Base-by-base conservation (phyloP, 805 yeast species). In the Saturnispora gosingensis region DNA sequence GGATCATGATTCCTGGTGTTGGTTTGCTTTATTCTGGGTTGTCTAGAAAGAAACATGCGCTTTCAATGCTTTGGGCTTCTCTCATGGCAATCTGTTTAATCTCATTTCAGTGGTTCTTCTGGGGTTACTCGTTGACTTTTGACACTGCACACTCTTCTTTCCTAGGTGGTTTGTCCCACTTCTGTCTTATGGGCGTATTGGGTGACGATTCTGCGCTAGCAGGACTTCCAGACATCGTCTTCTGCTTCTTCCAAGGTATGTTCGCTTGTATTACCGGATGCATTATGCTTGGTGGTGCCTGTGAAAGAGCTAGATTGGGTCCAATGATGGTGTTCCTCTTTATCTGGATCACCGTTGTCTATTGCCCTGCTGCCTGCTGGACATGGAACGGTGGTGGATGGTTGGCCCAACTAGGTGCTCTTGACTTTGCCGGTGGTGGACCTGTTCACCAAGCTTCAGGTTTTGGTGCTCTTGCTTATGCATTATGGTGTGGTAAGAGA, bases 361-460 rank as follows among this genome's bases (percentile, higher is more conserved):
- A 93, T 77, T 85, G 95, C 69, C 97, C 97, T 51, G 77, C 85
- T 68, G 99, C 98, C 16, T 85, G 84, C 72, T 91, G 98, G 98
- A 86, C 96, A 25, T 93, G 99, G 99, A 91, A 91, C 68, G 78
- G 83, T 25, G 78, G 78, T 53, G 99, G 99, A 49, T 93, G 98
- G 99, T 76, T 91, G 58, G 78, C 75, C 51, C 69, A 70, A 45
- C 75, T 91, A 50, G 98, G 97, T 58, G 83, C 90, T 36, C 77
- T 88, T 55, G 99, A 93, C 73, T 93, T 87, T 65, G 99, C 99
- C 22, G 99, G 99, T 65, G 98, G 98, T 65, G 97, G 97, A 57
- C 97, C 98, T 55, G 98, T 93, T 54, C 99, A 93, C 72, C 88
- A 87, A 72, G 73, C 89, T 60, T 86, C 96, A 36, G 99, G 99